Evolutionary conservation across 176 grass and related monocot genomes (phyloP), one percentile per base, ranked within the genome.

Genomic region (Ananas comosus): DNA sequence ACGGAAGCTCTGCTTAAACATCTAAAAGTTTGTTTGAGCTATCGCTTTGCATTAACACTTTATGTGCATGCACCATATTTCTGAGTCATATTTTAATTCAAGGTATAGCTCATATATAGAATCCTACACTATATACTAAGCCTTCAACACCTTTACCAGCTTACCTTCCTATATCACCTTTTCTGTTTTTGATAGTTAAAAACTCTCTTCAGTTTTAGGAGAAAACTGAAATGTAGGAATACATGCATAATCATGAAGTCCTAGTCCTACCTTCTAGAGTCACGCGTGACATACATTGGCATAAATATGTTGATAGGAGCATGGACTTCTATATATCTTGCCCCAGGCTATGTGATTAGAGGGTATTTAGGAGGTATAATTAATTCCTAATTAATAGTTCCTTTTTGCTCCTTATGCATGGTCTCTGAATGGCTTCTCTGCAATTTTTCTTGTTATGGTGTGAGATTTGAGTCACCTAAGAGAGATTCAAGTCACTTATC

Each of bases 291-390:
- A 68, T 74, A 50, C 61, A 50, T 58, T 54, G 24, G 51, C 48
- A 80, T 66, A 67, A 72, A 51, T 51, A 69, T 68, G 33, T 66
- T 68, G 64, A 74, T 2, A 52, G 51, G 64, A 67, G 68, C 63
- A 68, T 72, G 42, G 13, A 17, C 5, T 67, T 48, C 10, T 66
- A 66, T 57, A 57, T 10, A 8, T 29, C 9, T 67, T 49, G 6
- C 42, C 33, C 8, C 28, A 48, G 9, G 42, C 65, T 67, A 67
- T 48, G 16, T 48, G 4, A n/a, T 67, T 67, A 61, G 9, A 16
- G 16, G 65, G 33, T 9, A 63, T 67, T 49, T 67, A 48, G 65
- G 65, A 67, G 28, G 28, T 49, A 67, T 67, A n/a, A 67, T 67
- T 67, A 67, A 33, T 16, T 67, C 18, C 27, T 48, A 48, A 14